These are phyloP conservation scores for Globisporangium lucens DNA, from an alignment of 352 stramenopile species.

Conservation along the genomic window DNA sequence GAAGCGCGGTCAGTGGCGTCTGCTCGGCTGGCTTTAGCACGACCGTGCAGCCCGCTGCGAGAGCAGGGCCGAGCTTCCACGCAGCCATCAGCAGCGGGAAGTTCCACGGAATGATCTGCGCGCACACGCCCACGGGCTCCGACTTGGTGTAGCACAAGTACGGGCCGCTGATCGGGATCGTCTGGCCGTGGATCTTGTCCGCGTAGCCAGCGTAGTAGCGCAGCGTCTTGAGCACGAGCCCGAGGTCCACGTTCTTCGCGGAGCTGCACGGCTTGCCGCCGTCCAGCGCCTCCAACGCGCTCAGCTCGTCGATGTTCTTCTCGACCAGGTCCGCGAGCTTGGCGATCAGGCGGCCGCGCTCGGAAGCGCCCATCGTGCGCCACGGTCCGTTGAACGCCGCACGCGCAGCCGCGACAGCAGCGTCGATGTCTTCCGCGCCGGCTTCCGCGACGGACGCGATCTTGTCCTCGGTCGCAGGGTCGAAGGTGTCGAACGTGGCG, in stretches of 20 bases:
- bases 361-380: constrained; percentile 43
- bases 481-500: constrained; percentile 75
- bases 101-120: constrained; percentile 96
- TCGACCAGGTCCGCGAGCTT: constrained; percentile 47
- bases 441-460: constrained; percentile 69
- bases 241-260: constrained; percentile 76
- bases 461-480: constrained; percentile 81
- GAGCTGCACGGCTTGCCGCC: constrained; percentile 92
- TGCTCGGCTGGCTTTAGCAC: constrained; percentile 94
- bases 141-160: constrained; percentile 60
- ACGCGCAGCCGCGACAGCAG: constrained; percentile 65
- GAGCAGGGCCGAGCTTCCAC: constrained; percentile 87
- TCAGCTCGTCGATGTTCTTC: constrained; percentile 58
- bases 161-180: constrained; percentile 47
- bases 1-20: constrained; percentile 91
- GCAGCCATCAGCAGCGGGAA: constrained; percentile 96
- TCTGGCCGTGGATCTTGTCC: constrained; percentile 74
- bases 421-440: constrained; percentile 58
- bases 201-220: constrained; percentile 93
- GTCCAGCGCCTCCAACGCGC: constrained; percentile 90
- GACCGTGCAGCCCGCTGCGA: constrained; percentile 89
- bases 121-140: constrained; percentile 84
- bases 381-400: constrained; percentile 70
- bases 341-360: constrained; percentile 38
- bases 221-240: constrained; percentile 77